Base-by-base conservation (phyloP, 2,329 filamentous ascomycete genomes). In the Didymella sp. region DNA sequence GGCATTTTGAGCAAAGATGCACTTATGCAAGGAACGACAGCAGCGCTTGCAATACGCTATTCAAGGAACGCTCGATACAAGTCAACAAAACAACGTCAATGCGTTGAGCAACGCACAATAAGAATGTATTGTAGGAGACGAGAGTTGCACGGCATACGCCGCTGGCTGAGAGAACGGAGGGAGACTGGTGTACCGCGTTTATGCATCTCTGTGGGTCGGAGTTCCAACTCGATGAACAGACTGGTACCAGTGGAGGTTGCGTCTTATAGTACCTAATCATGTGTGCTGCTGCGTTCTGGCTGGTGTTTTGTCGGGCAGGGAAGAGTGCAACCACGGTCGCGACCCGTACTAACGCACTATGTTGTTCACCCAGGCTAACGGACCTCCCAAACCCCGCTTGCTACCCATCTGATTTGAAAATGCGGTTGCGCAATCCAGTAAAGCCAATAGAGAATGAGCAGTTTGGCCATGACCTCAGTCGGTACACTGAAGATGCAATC, bases 221-320 rank as follows among this genome's bases (percentile, higher is more conserved):
- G 25, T 28, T 21, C 15, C 24, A 33, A 19, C 19, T 24, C 12
- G 12, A 43, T 24, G 11, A 13, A 48, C 22, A 8, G n/a, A 25
- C 4, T 12, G 6, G 9, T n/a, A 19, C 27, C n/a, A n/a, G 13
- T 24, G 28, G 19, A 19, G 19, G n/a, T 13, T 35, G 24, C 17
- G 2, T n/a, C 13, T 28, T 31, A 17, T 9, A 12, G 21, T 11
- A n/a, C n/a, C n/a, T n/a, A 21, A 13, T 25, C 17, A 38, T 24
- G 27, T 5, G 28, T 21, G 9, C 8, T 25, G 19, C 19, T 4
- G 79, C 12, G 4, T 37, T 37, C 42, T 19, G 9, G 1, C 25
- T 2, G 42, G 21, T 27, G 15, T 47, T 28, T 25, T 30, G 25
- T 28, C 35, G 41, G 35, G 42, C 28, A 17, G 12, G 30, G 27